phyloP scores from a whole-genome alignment of 495 filamentous ascomycete genomes.

The Pyrenopolyporus hunteri region DNA sequence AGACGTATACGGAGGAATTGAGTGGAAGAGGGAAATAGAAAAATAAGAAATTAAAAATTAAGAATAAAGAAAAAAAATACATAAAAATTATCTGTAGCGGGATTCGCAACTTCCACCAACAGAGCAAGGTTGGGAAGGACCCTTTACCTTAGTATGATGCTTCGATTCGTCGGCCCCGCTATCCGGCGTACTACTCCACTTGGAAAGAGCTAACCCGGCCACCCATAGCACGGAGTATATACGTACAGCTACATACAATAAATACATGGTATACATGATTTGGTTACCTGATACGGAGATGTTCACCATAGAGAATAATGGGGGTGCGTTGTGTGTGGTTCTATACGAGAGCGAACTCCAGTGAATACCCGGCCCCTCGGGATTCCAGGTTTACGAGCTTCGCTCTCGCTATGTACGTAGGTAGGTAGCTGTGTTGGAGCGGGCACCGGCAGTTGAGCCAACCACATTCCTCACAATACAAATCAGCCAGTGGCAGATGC shows the following conservation, averaged over 20 bases:
- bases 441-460: neutral
- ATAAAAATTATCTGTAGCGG: neutral
- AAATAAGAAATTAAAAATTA: neutral
- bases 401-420: constrained; percentile 1
- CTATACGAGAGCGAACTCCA: constrained; percentile 11
- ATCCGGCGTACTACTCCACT: constrained; percentile 31
- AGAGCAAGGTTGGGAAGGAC: constrained; percentile 25
- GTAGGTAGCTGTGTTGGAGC: too few relatives aligned
- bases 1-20: neutral
- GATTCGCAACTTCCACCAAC: neutral
- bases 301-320: neutral
- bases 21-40: neutral
- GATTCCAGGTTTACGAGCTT: constrained; percentile 22
- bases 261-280: neutral
- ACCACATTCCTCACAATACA: constrained; percentile 14
- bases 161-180: constrained; percentile 40
- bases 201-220: neutral
- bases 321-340: neutral
- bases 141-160: constrained; percentile 37
- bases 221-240: constrained; percentile 4
- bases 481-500: neutral
- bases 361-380: neutral
- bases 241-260: neutral
- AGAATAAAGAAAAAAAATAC: neutral
- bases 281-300: neutral